Evolutionary conservation across 805 yeast genomes (phyloP).

Genomic region (Saturnispora bothae): DNA sequence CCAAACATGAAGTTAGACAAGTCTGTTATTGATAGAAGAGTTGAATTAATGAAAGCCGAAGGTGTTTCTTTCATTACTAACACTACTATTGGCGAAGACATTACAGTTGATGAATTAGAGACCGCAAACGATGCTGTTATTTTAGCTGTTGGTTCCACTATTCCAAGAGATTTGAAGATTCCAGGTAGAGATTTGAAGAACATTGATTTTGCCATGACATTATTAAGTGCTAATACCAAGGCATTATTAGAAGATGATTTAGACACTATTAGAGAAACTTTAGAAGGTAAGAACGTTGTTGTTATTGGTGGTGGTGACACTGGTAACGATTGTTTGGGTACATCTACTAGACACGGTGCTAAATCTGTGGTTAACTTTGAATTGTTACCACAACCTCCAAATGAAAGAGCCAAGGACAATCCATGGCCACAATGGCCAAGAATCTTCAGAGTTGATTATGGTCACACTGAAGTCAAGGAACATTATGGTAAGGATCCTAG

Average conservation of each 20-base stretch:
- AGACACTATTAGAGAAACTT: slow-evolving; percentile 58
- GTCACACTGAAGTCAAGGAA: slow-evolving; percentile 88
- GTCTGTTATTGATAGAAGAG: slow-evolving; percentile 83
- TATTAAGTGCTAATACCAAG: slow-evolving; percentile 79
- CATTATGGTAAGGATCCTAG: slow-evolving; percentile 97
- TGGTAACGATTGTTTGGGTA: slow-evolving; percentile 98
- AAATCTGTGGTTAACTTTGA: slow-evolving; percentile 90
- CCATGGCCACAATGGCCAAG: slow-evolving; percentile 99
- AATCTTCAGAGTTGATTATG: slow-evolving; percentile 94
- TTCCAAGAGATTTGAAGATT: slow-evolving; percentile 88
- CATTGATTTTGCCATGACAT: slow-evolving; percentile 90
- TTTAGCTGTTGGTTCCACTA: slow-evolving; percentile 88
- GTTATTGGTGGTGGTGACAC: slow-evolving; percentile 99
- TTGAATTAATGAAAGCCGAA: slow-evolving; percentile 81
- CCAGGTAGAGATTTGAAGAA: slow-evolving; percentile 89
- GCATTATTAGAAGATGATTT: slow-evolving; percentile 75
- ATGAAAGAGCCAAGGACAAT: slow-evolving; percentile 78
- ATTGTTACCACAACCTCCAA: slow-evolving; percentile 86
- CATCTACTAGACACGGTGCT: slow-evolving; percentile 95
- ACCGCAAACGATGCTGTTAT: slow-evolving; percentile 69
- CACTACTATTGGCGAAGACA: slow-evolving; percentile 77
- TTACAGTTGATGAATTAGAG: slow-evolving; percentile 61
- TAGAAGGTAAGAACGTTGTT: slow-evolving; percentile 82
- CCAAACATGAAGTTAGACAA: slow-evolving; percentile 98
- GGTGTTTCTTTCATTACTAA: slow-evolving; percentile 73